Evolutionary conservation across 2,329 filamentous ascomycete genomes (phyloP).

Genomic region (Didymella glomerata): DNA sequence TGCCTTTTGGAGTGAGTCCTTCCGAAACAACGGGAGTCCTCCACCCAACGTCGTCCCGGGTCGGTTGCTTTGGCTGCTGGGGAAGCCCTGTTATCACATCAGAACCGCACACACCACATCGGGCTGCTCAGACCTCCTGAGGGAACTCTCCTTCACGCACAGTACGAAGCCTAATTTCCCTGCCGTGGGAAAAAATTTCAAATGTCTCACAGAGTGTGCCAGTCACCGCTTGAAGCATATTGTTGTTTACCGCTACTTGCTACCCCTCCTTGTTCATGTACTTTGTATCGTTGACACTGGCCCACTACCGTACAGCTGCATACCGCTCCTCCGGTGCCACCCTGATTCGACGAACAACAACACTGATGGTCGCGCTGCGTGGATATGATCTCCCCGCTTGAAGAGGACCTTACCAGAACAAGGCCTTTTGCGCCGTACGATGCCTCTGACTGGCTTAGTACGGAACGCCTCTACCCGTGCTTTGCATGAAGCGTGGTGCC

Average conservation of each 20-base stretch:
- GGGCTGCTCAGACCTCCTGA: constrained; percentile 42
- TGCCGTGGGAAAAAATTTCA: constrained; percentile 43
- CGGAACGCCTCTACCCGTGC: constrained; percentile 45
- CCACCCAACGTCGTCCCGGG: constrained; percentile 45
- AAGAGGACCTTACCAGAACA: constrained; percentile 35
- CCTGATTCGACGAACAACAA: constrained; percentile 49
- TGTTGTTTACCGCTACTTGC: constrained; percentile 50
- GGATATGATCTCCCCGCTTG: constrained; percentile 43
- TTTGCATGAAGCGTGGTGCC: constrained; percentile 44
- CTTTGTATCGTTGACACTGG: constrained; percentile 22
- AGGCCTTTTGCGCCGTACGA: constrained; percentile 38
- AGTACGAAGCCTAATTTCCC: constrained; percentile 48
- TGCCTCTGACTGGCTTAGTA: constrained; percentile 40
- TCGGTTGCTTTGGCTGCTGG: constrained; percentile 35
- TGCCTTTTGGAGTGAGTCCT: constrained; percentile 26
- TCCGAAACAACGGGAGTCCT: constrained; percentile 39
- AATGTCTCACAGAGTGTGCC: constrained; percentile 45
- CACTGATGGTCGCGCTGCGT: constrained; percentile 40
- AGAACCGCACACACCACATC: constrained; percentile 46
- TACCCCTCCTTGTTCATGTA: constrained; percentile 15
- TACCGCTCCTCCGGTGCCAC: constrained; percentile 34
- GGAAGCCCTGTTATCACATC: constrained; percentile 41
- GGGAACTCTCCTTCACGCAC: constrained; percentile 32
- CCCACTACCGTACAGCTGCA: constrained; percentile 43
- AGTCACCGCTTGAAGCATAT: constrained; percentile 35